Percentiles rank a stretch among this genome's conserved stretches.
These are phyloP conservation scores for Delitschia confertaspora DNA, from an alignment of 495 filamentous ascomycete genomes.

Conservation along the genomic window DNA sequence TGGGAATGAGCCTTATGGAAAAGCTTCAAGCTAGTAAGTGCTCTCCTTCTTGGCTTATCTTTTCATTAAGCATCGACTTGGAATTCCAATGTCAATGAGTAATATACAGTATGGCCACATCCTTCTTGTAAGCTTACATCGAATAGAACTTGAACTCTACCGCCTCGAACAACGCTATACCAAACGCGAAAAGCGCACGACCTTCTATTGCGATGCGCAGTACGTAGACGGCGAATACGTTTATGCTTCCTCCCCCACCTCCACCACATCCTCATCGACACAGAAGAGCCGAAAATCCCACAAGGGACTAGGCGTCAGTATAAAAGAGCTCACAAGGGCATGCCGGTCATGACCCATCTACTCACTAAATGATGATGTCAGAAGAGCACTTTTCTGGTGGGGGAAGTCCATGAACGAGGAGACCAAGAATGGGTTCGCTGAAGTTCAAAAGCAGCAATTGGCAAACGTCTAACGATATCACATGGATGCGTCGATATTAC, in stretches of 20 bases:
- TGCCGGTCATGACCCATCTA: no score
- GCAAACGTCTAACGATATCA: constrained; percentile 6
- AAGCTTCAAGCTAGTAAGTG: constrained; percentile 30
- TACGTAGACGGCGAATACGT: constrained; percentile 94
- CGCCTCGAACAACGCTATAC: constrained; percentile 90
- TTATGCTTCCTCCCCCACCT: constrained; percentile 39
- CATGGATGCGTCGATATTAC: constrained; percentile 9
- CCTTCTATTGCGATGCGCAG: constrained; percentile 72
- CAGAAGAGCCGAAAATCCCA: constrained; percentile 16
- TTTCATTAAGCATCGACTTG: no score
- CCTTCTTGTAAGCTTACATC: no score
- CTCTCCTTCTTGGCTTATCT: no score
- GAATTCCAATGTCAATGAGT: no score
- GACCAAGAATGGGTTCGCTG: neutral
- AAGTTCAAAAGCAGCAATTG: neutral
- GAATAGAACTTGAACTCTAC: constrained; percentile 71
- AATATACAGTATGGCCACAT: no score
- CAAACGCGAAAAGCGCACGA: constrained; percentile 73
- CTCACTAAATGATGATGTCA: no score
- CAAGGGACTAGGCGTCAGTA: constrained; percentile 17
- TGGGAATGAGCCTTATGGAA: constrained; percentile 26
- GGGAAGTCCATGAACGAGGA: no score
- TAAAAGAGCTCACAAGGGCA: constrained; percentile 19
- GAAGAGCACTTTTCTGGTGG: no score
- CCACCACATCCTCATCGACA: constrained; percentile 19